Conservation (phyloP, 768 basidiomycete genomes). For the Phylloporus arenicola region DNA sequence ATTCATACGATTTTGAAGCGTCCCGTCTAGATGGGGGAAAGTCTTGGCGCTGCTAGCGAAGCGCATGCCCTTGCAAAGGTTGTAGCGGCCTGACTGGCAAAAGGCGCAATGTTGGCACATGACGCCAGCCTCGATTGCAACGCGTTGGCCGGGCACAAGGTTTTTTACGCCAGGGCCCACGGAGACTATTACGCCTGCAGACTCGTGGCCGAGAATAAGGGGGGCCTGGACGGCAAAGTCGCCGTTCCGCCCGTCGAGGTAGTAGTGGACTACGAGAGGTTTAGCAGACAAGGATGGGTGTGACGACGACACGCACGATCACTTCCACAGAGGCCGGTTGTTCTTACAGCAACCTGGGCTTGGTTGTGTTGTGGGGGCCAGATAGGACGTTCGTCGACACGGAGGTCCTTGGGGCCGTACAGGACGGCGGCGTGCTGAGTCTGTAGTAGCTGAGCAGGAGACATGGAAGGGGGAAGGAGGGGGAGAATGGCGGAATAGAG, state of each 20-base stretch:
- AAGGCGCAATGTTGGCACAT: conserved; percentile 73
- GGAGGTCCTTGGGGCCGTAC: conserved; percentile 78
- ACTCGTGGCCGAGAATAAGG: conserved; percentile 90
- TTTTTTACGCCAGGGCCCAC: conserved; percentile 65
- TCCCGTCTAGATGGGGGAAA: conserved; percentile 91
- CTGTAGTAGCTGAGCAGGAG: conserved; percentile 46
- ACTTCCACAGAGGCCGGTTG: conserved; percentile 89
- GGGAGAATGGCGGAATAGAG: conserved; percentile 19
- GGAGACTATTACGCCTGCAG: conserved; percentile 83
- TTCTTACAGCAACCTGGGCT: conserved; percentile 71
- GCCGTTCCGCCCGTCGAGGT: conserved; percentile 82
- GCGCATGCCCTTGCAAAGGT: conserved; percentile 85
- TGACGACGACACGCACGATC: conserved; percentile 49
- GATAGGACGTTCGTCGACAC: conserved; percentile 65
- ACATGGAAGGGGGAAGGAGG: conserved; percentile 31
- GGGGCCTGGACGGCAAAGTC: conserved; percentile 84
- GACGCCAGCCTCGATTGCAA: conserved; percentile 91
- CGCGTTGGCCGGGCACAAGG: conserved; percentile 73
- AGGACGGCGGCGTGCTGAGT: conserved; percentile 74
- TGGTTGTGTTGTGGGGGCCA: conserved; percentile 69
- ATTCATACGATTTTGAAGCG: conserved; percentile 81
- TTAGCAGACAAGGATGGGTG: background rate
- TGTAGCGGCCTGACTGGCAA: conserved; percentile 78
- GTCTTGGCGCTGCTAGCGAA: conserved; percentile 89
- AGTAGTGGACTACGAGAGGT: conserved; percentile 74